Conservation (phyloP, 352 stramenopile genomes). For the Globisporangium iwayamae region DNA sequence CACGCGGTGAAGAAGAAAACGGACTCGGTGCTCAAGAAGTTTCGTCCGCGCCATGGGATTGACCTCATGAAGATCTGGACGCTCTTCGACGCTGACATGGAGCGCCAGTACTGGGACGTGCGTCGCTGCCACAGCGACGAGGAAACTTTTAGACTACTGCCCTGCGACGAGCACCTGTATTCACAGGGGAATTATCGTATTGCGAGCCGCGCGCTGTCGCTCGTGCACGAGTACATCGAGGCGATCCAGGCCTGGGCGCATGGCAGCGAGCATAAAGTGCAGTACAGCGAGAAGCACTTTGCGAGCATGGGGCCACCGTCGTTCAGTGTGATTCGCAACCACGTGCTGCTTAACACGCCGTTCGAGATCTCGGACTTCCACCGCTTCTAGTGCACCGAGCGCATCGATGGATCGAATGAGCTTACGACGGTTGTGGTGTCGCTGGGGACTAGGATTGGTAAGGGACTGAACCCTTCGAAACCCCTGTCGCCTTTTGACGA, state of each 20-base stretch:
- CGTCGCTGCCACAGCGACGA: conserved; percentile 1
- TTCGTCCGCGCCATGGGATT: neutral
- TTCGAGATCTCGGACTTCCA: conserved; percentile 9
- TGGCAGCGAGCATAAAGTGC: neutral
- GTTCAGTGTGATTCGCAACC: conserved; percentile 1
- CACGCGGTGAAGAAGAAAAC: conserved; percentile 7
- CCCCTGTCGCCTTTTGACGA: conserved; percentile 5
- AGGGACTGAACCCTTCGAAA: neutral
- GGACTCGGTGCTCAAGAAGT: conserved; percentile 9
- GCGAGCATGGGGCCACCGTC: conserved; percentile 1
- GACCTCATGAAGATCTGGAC: conserved; percentile 6
- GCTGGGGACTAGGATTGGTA: no score
- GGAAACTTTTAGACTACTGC: neutral
- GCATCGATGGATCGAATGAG: neutral
- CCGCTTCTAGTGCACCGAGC: conserved; percentile 1
- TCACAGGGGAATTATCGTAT: conserved; percentile 1
- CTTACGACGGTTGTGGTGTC: neutral
- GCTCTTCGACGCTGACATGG: neutral
- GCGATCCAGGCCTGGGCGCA: neutral
- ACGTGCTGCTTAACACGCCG: neutral
- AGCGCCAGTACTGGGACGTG: conserved; percentile 8
- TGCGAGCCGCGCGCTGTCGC: conserved; percentile 2
- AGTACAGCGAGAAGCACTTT: conserved; percentile 7
- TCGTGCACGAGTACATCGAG: conserved; percentile 1
- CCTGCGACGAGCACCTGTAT: conserved; percentile 4